Evolutionary conservation across 768 basidiomycete genomes (phyloP).

Genomic region (Cystofilobasidium capitatum): DNA sequence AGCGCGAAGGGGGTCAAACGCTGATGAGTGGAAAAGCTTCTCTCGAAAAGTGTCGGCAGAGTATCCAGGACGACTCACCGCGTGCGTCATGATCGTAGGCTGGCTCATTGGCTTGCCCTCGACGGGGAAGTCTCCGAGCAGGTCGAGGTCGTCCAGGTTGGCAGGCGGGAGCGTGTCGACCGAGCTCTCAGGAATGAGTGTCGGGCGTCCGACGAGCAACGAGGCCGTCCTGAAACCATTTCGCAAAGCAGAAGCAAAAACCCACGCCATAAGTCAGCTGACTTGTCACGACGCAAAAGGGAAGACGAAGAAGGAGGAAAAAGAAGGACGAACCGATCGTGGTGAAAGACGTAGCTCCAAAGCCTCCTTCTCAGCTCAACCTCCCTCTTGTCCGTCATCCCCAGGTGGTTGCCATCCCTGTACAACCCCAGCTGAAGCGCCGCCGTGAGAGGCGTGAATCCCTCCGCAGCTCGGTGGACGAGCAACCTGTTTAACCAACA

Average conservation of each 20-base stretch:
- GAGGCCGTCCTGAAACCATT: slow-evolving; percentile 34
- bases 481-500: slow-evolving; percentile 33
- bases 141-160: slow-evolving; percentile 40
- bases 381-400: slow-evolving; percentile 38
- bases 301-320: not conserved
- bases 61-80: slow-evolving; percentile 29
- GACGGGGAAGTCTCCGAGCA: slow-evolving; percentile 36
- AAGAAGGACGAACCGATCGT: slow-evolving; percentile 33
- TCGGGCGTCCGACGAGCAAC: slow-evolving; percentile 40
- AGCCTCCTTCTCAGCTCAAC: slow-evolving; percentile 39
- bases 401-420: slow-evolving; percentile 39
- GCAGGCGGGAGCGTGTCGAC: slow-evolving; percentile 39
- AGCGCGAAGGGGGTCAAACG: no score
- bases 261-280: not conserved
- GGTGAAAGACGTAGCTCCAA: slow-evolving; percentile 40
- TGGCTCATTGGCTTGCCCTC: slow-evolving; percentile 38
- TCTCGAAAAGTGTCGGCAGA: not conserved
- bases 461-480: slow-evolving; percentile 40
- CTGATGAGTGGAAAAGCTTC: no score
- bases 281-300: not conserved
- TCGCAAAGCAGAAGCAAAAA: not conserved
- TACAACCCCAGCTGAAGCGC: slow-evolving; percentile 41
- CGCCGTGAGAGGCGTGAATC: slow-evolving; percentile 40
- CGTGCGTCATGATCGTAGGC: slow-evolving; percentile 40
- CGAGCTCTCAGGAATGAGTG: slow-evolving; percentile 39